Conservation (phyloP, 495 filamentous ascomycete genomes). For the Hypoxylon cercidicola region DNA sequence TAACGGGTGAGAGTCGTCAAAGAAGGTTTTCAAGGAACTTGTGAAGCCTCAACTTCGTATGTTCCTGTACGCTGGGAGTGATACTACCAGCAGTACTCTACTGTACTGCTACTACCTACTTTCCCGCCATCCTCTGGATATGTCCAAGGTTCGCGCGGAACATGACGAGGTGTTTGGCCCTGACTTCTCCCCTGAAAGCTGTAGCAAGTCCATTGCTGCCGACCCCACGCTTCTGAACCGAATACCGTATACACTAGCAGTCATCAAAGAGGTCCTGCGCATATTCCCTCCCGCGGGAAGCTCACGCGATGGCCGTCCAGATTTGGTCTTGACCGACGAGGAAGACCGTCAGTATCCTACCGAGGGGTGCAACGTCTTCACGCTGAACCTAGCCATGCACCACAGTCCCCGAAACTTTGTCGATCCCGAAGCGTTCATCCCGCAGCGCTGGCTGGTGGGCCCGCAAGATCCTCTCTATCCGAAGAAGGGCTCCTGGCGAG, state of each 20-base stretch:
- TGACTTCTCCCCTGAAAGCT: neutral
- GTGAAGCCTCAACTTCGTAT: neutral
- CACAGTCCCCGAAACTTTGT: conserved; percentile 43
- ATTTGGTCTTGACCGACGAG: neutral
- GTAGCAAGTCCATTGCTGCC: neutral
- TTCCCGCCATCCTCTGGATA: neutral
- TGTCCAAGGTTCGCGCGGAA: neutral
- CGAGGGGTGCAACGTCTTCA: neutral
- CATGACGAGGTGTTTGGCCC: neutral
- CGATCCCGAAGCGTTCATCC: conserved; percentile 49
- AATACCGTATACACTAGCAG: neutral
- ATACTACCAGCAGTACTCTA: neutral
- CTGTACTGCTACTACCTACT: neutral
- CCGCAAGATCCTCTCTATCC: conserved; percentile 40
- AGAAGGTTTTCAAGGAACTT: neutral
- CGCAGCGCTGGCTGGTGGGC: conserved; percentile 53
- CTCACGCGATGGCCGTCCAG: neutral
- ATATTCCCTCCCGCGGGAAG: neutral
- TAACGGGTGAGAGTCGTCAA: neutral
- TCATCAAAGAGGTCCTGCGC: neutral
- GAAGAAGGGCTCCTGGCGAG: conserved; percentile 49
- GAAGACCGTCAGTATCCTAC: neutral
- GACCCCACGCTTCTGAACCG: neutral
- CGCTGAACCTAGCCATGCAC: neutral
- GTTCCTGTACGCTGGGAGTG: neutral